Conservation (phyloP, 2,329 filamentous ascomycete species). For the Pseudogymnoascus sp. region DNA sequence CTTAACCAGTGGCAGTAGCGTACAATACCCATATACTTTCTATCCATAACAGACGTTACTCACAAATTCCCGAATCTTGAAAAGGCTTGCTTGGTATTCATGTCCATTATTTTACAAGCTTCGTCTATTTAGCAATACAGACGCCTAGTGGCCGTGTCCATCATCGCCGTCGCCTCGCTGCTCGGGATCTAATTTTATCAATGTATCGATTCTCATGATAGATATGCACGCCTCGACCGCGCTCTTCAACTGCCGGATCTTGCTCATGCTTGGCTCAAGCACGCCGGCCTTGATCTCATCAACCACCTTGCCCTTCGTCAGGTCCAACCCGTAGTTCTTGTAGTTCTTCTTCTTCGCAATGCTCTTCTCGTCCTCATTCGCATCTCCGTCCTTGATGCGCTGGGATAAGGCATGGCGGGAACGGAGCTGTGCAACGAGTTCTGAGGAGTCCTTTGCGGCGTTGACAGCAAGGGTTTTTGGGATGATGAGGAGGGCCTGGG, state of each 20-base stretch:
- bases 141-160: conserved; percentile 69
- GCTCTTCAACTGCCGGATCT: conserved; percentile 95
- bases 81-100: conserved; percentile 9
- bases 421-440: conserved; percentile 90
- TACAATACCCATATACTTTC: background rate
- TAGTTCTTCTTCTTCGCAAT: conserved; percentile 93
- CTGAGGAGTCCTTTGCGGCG: conserved; percentile 90
- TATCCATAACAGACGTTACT: background rate
- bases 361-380: conserved; percentile 77
- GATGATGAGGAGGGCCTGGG: conserved; percentile 85
- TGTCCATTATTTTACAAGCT: conserved; percentile 22
- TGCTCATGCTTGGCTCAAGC: conserved; percentile 94
- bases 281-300: conserved; percentile 94
- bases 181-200: conserved; percentile 97
- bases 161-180: conserved; percentile 65
- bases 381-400: conserved; percentile 79
- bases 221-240: conserved; percentile 97
- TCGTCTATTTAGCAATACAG: conserved; percentile 14
- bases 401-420: conserved; percentile 91
- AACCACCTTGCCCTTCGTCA: conserved; percentile 80
- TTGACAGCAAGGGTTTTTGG: conserved; percentile 96
- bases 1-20: conserved; percentile 55
- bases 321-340: conserved; percentile 95
- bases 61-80: background rate
- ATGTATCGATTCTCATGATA: conserved; percentile 98